Evolutionary conservation across 805 yeast genomes (phyloP).

Genomic region (Suhomyces faveliae): DNA sequence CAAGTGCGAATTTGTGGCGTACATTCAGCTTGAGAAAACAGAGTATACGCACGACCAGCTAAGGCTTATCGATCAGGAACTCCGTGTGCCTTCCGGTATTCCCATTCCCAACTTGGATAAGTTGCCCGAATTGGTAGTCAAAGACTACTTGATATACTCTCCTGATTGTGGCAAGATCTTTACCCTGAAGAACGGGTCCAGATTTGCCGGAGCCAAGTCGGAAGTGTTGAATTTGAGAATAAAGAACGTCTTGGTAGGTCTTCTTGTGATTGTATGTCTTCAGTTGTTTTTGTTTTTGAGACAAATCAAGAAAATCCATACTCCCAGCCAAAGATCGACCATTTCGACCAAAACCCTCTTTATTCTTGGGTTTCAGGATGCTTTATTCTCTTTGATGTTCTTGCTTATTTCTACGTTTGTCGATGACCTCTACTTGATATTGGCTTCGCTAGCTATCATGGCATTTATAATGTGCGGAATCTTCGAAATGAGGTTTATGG

Average conservation of each 20-base stretch:
- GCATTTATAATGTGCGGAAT: conserved; percentile 68
- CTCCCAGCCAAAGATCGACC: conserved; percentile 78
- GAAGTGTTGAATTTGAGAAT: conserved; percentile 44
- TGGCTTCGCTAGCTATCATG: conserved; percentile 67
- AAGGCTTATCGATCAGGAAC: conserved; percentile 66
- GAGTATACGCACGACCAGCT: conserved; percentile 52
- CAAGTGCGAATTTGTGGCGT: conserved; percentile 71
- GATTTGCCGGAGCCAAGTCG: conserved; percentile 52
- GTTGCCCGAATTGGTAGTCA: conserved; percentile 56
- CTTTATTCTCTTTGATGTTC: conserved; percentile 61
- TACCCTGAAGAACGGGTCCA: conserved; percentile 14
- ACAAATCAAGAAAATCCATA: conserved; percentile 69
- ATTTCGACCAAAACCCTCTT: conserved; percentile 56
- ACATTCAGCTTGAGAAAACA: conserved; percentile 67
- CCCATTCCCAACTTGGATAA: conserved; percentile 48
- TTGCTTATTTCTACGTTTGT: conserved; percentile 56
- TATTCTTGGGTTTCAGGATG: conserved; percentile 70
- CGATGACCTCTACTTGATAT: conserved; percentile 59
- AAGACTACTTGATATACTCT: conserved; percentile 66
- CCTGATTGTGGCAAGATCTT: conserved; percentile 83
- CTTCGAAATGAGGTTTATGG: conserved; percentile 74
- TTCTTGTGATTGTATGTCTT: conserved; percentile 39
- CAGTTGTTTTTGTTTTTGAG: conserved; percentile 59
- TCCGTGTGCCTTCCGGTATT: conserved; percentile 70
- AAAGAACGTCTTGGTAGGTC: conserved; percentile 45